These are phyloP conservation scores for Blastomyces emzantsi DNA, from an alignment of 2,329 filamentous ascomycete species.

Conservation along the genomic window DNA sequence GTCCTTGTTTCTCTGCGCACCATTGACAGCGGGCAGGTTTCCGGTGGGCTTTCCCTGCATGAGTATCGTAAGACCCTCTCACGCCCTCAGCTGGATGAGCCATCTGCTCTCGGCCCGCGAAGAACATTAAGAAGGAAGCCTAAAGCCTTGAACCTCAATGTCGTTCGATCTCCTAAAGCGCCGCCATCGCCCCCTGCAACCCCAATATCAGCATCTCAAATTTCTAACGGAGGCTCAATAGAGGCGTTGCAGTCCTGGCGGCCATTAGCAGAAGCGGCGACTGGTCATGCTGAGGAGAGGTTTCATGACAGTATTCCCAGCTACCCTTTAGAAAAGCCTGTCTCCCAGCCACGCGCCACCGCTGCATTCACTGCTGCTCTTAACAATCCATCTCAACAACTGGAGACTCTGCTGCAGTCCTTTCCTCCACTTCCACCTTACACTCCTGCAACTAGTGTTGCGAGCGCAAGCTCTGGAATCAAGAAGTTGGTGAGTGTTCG, in stretches of 20 bases:
- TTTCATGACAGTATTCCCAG: not conserved
- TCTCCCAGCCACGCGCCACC: not conserved
- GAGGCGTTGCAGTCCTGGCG: not conserved
- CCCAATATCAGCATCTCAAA: constrained; percentile 8
- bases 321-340: not conserved
- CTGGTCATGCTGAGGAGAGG: not conserved
- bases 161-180: constrained; percentile 6
- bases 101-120: constrained; percentile 6
- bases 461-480: constrained; percentile 3
- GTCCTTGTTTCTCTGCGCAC: constrained; percentile 15
- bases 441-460: not conserved
- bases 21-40: constrained; percentile 5
- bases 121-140: constrained; percentile 17
- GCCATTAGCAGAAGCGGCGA: not conserved
- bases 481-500: constrained; percentile 15
- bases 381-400: not conserved
- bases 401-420: not conserved
- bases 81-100: constrained; percentile 6
- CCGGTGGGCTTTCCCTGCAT: constrained; percentile 15
- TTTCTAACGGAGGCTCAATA: constrained; percentile 1
- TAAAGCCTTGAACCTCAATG: constrained; percentile 16
- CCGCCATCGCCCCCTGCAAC: constrained; percentile 16
- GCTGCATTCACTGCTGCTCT: not conserved
- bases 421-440: not conserved
- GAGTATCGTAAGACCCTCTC: constrained; percentile 18